Conservation (phyloP, 2,329 filamentous ascomycete species). For the Diaporthe vaccinii region DNA sequence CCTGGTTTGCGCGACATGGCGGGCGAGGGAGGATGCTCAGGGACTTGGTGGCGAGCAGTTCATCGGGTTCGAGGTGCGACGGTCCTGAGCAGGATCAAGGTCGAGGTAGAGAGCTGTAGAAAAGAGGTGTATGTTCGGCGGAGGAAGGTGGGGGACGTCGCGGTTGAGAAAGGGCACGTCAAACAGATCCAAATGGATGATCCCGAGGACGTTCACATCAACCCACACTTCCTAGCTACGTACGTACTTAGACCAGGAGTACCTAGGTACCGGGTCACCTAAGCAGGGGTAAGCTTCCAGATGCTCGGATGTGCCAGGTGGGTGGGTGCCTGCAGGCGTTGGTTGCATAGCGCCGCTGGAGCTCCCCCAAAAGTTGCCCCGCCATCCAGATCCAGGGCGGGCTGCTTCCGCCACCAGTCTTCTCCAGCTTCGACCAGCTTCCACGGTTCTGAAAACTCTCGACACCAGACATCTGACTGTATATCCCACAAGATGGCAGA, state of each 20-base stretch:
- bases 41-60: neutral
- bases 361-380: conserved; percentile 43
- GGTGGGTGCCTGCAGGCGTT: conserved; percentile 5
- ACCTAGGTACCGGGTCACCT: neutral
- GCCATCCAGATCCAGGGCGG: conserved; percentile 37
- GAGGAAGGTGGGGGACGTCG: neutral
- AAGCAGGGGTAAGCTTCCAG: conserved; percentile 12
- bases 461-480: conserved; percentile 1
- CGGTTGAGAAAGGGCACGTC: neutral
- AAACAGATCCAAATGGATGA: neutral
- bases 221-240: neutral
- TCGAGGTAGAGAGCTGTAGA: neutral
- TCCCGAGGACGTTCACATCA: neutral
- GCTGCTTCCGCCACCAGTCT: conserved; percentile 20
- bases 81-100: neutral
- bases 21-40: conserved; percentile 12
- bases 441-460: conserved; percentile 14
- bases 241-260: neutral
- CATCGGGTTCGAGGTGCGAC: neutral
- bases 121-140: neutral
- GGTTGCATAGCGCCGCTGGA: neutral
- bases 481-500: conserved; percentile 54
- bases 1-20: conserved; percentile 55
- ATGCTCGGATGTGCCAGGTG: neutral
- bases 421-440: conserved; percentile 44